phyloP scores from a whole-genome alignment of 1,139 yeast genomes.

The Blastobotrys petasosporus region DNA sequence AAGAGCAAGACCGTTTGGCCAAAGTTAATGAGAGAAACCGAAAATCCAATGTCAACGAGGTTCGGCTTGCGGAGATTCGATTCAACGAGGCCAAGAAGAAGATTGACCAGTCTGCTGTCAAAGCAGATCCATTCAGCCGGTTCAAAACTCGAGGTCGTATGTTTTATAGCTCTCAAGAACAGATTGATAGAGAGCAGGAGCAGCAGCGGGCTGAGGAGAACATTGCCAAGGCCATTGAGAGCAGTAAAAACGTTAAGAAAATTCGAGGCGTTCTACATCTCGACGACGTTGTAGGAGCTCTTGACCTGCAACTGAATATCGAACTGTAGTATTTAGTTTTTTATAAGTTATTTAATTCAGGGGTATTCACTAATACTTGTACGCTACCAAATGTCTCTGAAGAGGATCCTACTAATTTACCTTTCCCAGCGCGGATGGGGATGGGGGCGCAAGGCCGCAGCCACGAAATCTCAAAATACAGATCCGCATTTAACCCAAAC shows the following conservation, averaged over 20 bases:
- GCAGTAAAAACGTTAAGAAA: background rate
- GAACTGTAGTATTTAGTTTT: conserved; percentile 30
- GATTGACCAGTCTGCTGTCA: conserved; percentile 39
- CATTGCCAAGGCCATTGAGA: background rate
- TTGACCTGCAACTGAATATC: conserved; percentile 43
- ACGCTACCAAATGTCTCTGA: too few species aligned
- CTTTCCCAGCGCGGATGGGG: too few species aligned
- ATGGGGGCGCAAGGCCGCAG: too few species aligned
- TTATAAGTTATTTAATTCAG: background rate
- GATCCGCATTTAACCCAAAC: background rate
- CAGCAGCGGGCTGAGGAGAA: conserved; percentile 30
- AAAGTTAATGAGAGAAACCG: conserved; percentile 77
- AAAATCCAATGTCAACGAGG: conserved; percentile 66
- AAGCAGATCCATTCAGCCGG: conserved; percentile 83
- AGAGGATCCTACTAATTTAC: too few species aligned
- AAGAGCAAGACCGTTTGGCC: conserved; percentile 40
- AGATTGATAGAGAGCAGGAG: conserved; percentile 29
- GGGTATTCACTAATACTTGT: too few species aligned
- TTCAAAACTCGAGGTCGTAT: conserved; percentile 80
- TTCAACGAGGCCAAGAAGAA: conserved; percentile 54
- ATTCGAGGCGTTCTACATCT: conserved; percentile 34
- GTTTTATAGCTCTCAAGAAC: conserved; percentile 50
- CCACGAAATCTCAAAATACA: too few species aligned
- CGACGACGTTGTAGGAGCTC: conserved; percentile 43
- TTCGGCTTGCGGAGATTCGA: conserved; percentile 72